Conservation (phyloP, 176 grass and related monocot genomes). For the Ensete ventricosum region DNA sequence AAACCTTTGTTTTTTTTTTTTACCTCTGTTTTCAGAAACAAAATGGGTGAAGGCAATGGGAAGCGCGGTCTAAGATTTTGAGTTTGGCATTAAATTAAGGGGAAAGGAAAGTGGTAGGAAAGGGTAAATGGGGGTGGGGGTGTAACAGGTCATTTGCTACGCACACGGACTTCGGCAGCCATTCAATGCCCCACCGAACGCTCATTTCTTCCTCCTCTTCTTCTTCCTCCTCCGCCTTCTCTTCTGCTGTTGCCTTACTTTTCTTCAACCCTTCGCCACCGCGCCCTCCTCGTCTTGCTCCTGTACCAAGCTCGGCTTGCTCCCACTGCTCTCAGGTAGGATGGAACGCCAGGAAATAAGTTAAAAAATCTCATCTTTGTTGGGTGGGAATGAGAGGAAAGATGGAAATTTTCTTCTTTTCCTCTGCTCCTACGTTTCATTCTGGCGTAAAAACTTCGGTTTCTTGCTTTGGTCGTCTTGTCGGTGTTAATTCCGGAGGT, state of each 20-base stretch:
- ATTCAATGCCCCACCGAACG: constrained; percentile 95
- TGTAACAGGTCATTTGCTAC: constrained; percentile 23
- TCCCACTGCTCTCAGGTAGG: constrained; percentile 9
- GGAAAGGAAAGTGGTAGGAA: neutral
- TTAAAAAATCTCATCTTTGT: neutral
- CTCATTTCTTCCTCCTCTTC: constrained; percentile 39
- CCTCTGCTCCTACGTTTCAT: neutral
- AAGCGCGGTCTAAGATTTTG: neutral
- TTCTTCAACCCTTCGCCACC: constrained; percentile 12
- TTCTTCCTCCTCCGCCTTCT: neutral
- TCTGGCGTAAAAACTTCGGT: neutral
- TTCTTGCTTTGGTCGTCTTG: neutral
- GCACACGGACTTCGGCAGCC: constrained; percentile 69
- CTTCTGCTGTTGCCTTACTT: constrained; percentile 1
- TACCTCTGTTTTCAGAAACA: neutral
- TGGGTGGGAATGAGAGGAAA: neutral
- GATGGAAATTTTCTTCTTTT: constrained; percentile 6
- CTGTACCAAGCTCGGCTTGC: neutral
- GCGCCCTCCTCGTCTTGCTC: neutral
- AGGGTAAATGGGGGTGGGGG: neutral
- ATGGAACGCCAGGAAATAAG: neutral
- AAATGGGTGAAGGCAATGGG: neutral
- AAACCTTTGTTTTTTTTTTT: no score
- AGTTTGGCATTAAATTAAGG: neutral
- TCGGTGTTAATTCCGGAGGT: neutral